Percentiles rank a stretch among this genome's conserved stretches.
phyloP scores from a whole-genome alignment of 148 eudicot genomes.

The Nepenthes gracilis region DNA sequence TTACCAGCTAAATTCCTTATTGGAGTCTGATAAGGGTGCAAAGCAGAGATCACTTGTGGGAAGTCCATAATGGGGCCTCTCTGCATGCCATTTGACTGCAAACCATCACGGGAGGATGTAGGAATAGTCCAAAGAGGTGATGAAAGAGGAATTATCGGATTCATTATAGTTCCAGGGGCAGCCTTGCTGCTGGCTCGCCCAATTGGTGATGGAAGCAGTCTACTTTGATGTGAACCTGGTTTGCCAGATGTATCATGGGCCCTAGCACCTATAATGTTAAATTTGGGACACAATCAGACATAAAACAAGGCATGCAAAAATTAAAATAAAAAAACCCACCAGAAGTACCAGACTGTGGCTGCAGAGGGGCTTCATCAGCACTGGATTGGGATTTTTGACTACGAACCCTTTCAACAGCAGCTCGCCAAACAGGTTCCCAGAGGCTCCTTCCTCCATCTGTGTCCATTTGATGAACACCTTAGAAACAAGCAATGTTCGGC shows the following conservation, averaged over 20 bases:
- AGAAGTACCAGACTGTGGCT: constrained; percentile 17
- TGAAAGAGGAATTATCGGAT: constrained; percentile 41
- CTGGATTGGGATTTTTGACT: constrained; percentile 36
- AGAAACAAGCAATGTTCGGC: background rate
- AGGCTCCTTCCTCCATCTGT: constrained; percentile 58
- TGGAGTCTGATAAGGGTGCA: constrained; percentile 62
- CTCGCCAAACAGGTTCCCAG: constrained; percentile 87
- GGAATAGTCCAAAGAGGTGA: constrained; percentile 86
- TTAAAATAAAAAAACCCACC: too few relatives aligned
- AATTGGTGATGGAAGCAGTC: constrained; percentile 31
- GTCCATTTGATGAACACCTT: background rate
- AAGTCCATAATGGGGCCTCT: constrained; percentile 46
- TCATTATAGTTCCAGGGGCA: constrained; percentile 32
- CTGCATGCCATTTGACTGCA: constrained; percentile 30
- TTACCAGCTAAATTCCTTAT: constrained; percentile 39
- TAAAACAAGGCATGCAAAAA: too few relatives aligned
- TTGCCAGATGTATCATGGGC: constrained; percentile 35
- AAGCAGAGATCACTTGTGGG: constrained; percentile 46
- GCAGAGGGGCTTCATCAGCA: constrained; percentile 41
- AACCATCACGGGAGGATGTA: constrained; percentile 53
- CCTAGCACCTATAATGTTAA: constrained; percentile 5
- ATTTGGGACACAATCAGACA: too few relatives aligned
- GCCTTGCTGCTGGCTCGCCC: constrained; percentile 46
- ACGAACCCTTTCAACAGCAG: constrained; percentile 56
- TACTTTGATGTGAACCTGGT: constrained; percentile 34